Evolutionary conservation across 768 basidiomycete species (phyloP).

Genomic region (Pulveroboletus sp.): DNA sequence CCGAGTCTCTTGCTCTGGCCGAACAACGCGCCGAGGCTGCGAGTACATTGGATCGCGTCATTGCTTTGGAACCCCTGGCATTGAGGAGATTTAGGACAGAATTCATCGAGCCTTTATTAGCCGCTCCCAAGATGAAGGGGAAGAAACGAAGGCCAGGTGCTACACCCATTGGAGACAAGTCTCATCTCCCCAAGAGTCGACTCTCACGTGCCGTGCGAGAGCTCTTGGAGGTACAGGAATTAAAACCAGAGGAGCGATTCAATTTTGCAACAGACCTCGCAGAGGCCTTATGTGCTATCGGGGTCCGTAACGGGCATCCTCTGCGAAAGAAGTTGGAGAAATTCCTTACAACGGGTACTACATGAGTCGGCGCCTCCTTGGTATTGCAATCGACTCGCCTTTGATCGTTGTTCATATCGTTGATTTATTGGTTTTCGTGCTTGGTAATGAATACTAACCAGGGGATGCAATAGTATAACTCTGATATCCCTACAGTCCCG

Average conservation of each 20-base stretch:
- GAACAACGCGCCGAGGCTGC: conserved; percentile 76
- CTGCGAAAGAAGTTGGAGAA: conserved; percentile 68
- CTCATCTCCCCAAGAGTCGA: conserved; percentile 56
- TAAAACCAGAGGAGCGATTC: conserved; percentile 44
- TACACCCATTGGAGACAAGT: conserved; percentile 36
- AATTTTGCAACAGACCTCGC: conserved; percentile 51
- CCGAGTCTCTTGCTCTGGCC: conserved; percentile 49
- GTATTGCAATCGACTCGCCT: not conserved
- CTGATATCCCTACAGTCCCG: conserved; percentile 12
- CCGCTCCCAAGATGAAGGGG: conserved; percentile 60
- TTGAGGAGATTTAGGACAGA: conserved; percentile 71
- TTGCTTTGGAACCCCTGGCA: conserved; percentile 62
- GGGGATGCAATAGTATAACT: not conserved
- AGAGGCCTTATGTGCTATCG: conserved; percentile 46
- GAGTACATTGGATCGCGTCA: conserved; percentile 62
- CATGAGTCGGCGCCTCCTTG: not conserved
- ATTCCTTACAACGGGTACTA: conserved; percentile 33
- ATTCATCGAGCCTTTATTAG: conserved; percentile 65
- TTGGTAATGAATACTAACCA: not conserved
- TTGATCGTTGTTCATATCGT: not conserved
- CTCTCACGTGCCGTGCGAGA: conserved; percentile 67
- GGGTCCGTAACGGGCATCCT: conserved; percentile 62
- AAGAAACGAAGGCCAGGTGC: conserved; percentile 49
- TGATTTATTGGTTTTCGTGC: conserved; percentile 2
- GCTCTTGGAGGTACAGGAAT: conserved; percentile 52